Percentiles rank a stretch among this genome's conserved stretches.
phyloP scores from a whole-genome alignment of 1,139 yeast genomes.

The Arxiozyma heterogenica region DNA sequence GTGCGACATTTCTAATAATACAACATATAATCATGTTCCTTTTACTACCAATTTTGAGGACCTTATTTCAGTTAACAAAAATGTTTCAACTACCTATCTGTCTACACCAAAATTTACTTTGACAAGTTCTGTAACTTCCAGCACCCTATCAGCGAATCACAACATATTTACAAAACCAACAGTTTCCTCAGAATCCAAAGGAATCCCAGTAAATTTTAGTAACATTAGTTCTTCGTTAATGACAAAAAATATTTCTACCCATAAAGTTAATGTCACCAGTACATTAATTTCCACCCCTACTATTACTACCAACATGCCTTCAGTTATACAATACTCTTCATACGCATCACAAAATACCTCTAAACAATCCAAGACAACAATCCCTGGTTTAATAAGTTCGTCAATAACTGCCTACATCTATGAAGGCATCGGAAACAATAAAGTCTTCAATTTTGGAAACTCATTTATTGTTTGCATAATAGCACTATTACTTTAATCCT shows the following conservation, averaged over 20 bases:
- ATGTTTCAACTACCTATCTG: neutral
- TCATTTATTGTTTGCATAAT: neutral
- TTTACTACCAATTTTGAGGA: neutral
- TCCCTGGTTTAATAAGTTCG: neutral
- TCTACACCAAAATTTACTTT: neutral
- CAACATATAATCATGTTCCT: neutral
- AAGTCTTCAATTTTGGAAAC: neutral
- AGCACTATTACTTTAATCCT: neutral
- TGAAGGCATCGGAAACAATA: neutral
- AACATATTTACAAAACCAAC: neutral
- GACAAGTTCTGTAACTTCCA: neutral
- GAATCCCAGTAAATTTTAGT: neutral
- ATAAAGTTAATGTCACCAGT: neutral
- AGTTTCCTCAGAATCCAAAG: neutral
- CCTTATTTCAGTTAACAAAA: neutral
- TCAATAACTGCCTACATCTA: neutral
- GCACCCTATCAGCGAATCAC: neutral
- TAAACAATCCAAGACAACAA: neutral
- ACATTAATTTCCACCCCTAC: no score
- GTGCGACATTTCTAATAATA: neutral
- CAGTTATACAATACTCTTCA: neutral
- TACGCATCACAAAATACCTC: neutral
- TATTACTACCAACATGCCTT: neutral
- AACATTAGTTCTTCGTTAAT: neutral
- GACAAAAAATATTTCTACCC: neutral